phyloP scores from a whole-genome alignment of 2,329 filamentous ascomycete species.

The Trichoderma sp. region DNA sequence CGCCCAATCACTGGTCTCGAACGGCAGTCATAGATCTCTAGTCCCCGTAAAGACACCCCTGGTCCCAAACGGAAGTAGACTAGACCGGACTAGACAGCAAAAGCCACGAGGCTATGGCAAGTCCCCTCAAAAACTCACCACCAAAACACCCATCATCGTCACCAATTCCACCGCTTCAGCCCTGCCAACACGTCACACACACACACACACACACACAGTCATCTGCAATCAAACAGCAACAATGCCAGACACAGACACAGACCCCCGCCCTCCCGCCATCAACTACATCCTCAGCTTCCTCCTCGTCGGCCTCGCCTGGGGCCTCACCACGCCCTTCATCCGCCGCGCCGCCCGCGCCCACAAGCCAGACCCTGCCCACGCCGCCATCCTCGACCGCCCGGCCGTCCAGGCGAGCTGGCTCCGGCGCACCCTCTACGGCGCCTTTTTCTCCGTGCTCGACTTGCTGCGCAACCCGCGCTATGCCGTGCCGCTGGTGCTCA shows the following conservation, averaged over 20 bases:
- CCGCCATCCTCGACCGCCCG: slow-evolving; percentile 54
- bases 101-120: slow-evolving; percentile 9
- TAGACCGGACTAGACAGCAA: background rate
- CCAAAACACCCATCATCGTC: too few species aligned
- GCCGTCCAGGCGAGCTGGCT: slow-evolving; percentile 60
- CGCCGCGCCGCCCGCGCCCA: slow-evolving; percentile 79
- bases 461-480: slow-evolving; percentile 80
- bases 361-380: slow-evolving; percentile 58
- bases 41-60: background rate
- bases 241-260: slow-evolving; percentile 7
- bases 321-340: slow-evolving; percentile 90
- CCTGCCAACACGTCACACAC: background rate
- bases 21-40: background rate
- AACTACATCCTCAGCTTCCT: slow-evolving; percentile 89
- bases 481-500: slow-evolving; percentile 79
- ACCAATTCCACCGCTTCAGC: too few species aligned
- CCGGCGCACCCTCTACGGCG: slow-evolving; percentile 61
- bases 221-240: background rate
- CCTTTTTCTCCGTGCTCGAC: slow-evolving; percentile 75
- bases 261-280: slow-evolving; percentile 56
- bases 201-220: too few species aligned
- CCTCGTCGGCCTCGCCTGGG: slow-evolving; percentile 89
- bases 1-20: background rate
- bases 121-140: too few species aligned
- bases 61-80: background rate